These are phyloP conservation scores for Aspergillus unguis DNA, from an alignment of 2,329 filamentous ascomycete genomes.

Conservation along the genomic window DNA sequence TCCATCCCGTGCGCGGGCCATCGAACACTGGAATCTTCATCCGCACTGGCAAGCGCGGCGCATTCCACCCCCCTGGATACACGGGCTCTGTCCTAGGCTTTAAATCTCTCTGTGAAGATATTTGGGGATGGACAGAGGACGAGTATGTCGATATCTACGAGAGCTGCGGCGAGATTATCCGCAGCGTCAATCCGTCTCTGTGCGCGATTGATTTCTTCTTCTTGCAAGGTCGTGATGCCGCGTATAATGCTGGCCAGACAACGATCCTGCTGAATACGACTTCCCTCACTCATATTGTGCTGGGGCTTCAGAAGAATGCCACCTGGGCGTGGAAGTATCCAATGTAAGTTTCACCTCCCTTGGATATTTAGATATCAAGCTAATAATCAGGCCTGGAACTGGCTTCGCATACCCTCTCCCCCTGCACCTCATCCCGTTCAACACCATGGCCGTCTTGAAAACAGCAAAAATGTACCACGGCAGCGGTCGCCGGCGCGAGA, in stretches of 20 bases:
- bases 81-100: slow-evolving; percentile 34
- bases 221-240: slow-evolving; percentile 44
- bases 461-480: slow-evolving; percentile 27
- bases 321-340: slow-evolving; percentile 34
- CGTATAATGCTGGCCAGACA: slow-evolving; percentile 32
- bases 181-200: slow-evolving; percentile 38
- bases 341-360: slow-evolving; percentile 20
- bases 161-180: slow-evolving; percentile 39
- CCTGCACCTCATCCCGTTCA: slow-evolving; percentile 41
- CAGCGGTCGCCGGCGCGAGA: slow-evolving; percentile 23
- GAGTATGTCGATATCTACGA: slow-evolving; percentile 44
- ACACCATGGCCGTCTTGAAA: slow-evolving; percentile 39
- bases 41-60: slow-evolving; percentile 25
- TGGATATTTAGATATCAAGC: background rate
- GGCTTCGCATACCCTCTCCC: slow-evolving; percentile 49
- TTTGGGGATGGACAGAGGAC: slow-evolving; percentile 36
- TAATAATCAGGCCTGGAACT: slow-evolving; percentile 39
- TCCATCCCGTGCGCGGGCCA: slow-evolving; percentile 35
- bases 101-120: slow-evolving; percentile 25
- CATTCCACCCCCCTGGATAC: slow-evolving; percentile 33
- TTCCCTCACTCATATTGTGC: slow-evolving; percentile 42
- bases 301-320: slow-evolving; percentile 38
- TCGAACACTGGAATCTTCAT: slow-evolving; percentile 35
- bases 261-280: slow-evolving; percentile 46
- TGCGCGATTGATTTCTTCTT: slow-evolving; percentile 47